Conservation (phyloP, 768 basidiomycete genomes). For the Podaxis sp. region DNA sequence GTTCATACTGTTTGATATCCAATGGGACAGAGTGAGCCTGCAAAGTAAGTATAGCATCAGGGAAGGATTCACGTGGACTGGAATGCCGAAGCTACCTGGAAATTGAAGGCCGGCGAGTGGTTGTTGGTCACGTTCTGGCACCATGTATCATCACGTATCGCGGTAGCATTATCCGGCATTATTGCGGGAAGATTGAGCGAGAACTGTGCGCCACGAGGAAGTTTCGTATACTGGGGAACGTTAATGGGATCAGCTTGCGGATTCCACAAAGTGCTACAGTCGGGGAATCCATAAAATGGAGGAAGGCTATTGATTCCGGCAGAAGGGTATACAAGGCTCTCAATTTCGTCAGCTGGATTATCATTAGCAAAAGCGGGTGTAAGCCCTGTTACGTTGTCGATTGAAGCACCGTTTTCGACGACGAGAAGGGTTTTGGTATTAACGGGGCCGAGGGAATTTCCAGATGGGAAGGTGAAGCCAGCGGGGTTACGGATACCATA, state of each 20-base stretch:
- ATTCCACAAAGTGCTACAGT: conserved; percentile 42
- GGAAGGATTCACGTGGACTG: background rate
- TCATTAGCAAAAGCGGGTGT: conserved; percentile 38
- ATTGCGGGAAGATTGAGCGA: conserved; percentile 32
- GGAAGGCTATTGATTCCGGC: conserved; percentile 1
- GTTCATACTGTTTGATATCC: conserved; percentile 38
- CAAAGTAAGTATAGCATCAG: background rate
- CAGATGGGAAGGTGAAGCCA: conserved; percentile 32
- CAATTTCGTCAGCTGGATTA: conserved; percentile 39
- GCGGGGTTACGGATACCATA: conserved; percentile 43
- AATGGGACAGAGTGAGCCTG: conserved; percentile 45
- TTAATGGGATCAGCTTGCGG: conserved; percentile 35
- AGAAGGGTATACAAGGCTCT: conserved; percentile 21
- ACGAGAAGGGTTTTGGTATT: conserved; percentile 23
- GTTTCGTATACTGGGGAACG: conserved; percentile 29
- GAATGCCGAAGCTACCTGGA: conserved; percentile 26
- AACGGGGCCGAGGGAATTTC: background rate
- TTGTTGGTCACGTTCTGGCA: conserved; percentile 31
- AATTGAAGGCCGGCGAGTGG: conserved; percentile 30
- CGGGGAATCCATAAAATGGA: conserved; percentile 36
- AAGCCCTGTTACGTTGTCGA: conserved; percentile 35
- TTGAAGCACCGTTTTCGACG: conserved; percentile 41
- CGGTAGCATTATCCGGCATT: background rate
- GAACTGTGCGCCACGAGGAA: conserved; percentile 31
- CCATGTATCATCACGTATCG: conserved; percentile 25